phyloP scores from a whole-genome alignment of 225 moss, liverwort and hornwort genomes.

The Bryoerythrophyllum caledonicum region DNA sequence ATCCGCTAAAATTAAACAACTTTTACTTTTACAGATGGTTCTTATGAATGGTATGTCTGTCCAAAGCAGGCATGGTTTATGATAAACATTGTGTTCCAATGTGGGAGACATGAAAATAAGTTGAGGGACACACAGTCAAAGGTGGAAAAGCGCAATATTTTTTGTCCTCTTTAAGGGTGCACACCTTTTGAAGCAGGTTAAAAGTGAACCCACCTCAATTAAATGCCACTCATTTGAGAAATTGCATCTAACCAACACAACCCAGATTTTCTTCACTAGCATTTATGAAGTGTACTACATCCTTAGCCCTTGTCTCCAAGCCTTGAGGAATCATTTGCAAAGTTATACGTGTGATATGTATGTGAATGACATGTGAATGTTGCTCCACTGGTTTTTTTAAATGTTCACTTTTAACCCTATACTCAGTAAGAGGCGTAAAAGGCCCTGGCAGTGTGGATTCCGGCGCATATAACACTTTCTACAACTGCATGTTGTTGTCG shows the following conservation, averaged over 20 bases:
- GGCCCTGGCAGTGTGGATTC: too few relatives aligned
- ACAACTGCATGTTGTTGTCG: too few relatives aligned
- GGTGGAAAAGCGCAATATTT: too few relatives aligned
- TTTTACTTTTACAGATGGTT: too few relatives aligned
- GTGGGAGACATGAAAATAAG: not conserved
- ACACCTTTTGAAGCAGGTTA: not conserved
- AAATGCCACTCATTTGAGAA: conserved; percentile 29
- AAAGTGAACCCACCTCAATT: not conserved
- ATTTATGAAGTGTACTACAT: conserved; percentile 9
- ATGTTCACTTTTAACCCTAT: too few relatives aligned
- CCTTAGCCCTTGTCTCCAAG: not conserved
- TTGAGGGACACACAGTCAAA: not conserved
- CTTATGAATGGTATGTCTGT: too few relatives aligned
- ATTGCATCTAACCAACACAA: not conserved
- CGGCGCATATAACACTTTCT: too few relatives aligned
- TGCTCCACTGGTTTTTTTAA: too few relatives aligned
- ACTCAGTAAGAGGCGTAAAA: too few relatives aligned
- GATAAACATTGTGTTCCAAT: not conserved
- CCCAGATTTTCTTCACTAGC: not conserved
- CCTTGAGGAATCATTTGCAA: not conserved
- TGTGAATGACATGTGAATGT: too few relatives aligned
- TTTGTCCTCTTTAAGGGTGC: not conserved
- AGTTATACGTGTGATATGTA: too few relatives aligned
- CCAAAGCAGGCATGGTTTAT: not conserved
- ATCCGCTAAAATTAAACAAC: too few relatives aligned